These are phyloP conservation scores for Phytophthora podocarpi DNA, from an alignment of 352 stramenopile species.

Conservation along the genomic window DNA sequence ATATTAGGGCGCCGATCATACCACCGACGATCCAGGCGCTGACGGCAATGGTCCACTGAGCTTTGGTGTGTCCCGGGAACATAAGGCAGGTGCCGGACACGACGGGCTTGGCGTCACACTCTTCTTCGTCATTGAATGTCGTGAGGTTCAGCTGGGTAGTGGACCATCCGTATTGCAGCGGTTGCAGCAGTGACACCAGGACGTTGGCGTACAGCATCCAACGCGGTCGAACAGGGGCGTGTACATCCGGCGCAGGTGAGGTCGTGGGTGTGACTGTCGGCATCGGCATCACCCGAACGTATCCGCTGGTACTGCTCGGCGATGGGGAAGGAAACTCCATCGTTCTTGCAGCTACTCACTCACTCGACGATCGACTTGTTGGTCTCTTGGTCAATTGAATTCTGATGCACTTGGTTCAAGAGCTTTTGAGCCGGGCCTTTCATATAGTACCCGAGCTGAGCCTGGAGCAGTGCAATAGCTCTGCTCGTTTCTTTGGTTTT, in stretches of 20 bases:
- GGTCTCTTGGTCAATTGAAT: slow-evolving; percentile 16
- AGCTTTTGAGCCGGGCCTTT: too few relatives aligned
- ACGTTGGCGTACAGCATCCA: slow-evolving; percentile 58
- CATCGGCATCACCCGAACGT: slow-evolving; percentile 5
- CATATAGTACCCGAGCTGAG: too few relatives aligned
- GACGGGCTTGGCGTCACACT: slow-evolving; percentile 51
- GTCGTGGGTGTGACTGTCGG: slow-evolving; percentile 6
- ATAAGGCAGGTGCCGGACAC: slow-evolving; percentile 33
- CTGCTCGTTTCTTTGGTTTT: slow-evolving; percentile 10
- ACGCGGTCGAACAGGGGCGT: slow-evolving; percentile 13
- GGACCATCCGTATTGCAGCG: slow-evolving; percentile 47
- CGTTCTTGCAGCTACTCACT: neutral
- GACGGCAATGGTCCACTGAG: slow-evolving; percentile 61
- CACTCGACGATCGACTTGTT: slow-evolving; percentile 3
- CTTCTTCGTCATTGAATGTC: slow-evolving; percentile 45
- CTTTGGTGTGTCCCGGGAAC: slow-evolving; percentile 35
- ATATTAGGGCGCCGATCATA: slow-evolving; percentile 52
- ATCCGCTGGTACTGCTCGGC: slow-evolving; percentile 11
- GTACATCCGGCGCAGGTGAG: slow-evolving; percentile 1
- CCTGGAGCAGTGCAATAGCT: neutral
- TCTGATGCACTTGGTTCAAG: slow-evolving; percentile 8
- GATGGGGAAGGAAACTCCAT: slow-evolving; percentile 19
- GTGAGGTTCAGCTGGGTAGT: slow-evolving; percentile 58
- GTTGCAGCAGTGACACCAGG: slow-evolving; percentile 49
- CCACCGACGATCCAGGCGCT: slow-evolving; percentile 66